A percentile compares a stretch with the other conserved stretches of the same genome.
phyloP scores from a whole-genome alignment of 2,329 filamentous ascomycete species.

The Fusarium sp. region DNA sequence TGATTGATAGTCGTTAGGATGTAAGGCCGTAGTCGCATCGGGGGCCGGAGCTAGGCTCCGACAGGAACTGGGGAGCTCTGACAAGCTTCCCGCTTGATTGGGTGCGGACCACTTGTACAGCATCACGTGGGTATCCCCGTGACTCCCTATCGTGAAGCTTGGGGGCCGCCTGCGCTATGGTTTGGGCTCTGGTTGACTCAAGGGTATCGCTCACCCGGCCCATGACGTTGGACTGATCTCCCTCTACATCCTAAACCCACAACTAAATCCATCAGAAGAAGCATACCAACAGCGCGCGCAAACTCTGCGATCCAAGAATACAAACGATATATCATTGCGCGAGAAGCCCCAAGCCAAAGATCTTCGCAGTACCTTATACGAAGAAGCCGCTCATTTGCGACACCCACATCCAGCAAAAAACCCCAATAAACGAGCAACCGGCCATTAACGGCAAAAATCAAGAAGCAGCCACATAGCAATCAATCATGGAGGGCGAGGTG shows the following conservation, averaged over 20 bases:
- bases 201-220: constrained; percentile 33
- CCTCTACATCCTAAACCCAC: constrained; percentile 30
- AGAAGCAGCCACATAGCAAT: constrained; percentile 21
- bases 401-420: constrained; percentile 26
- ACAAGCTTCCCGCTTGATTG: constrained; percentile 27
- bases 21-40: constrained; percentile 27
- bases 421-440: constrained; percentile 8
- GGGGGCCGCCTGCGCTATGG: constrained; percentile 11
- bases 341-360: not conserved
- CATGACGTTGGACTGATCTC: constrained; percentile 33
- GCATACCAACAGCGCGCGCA: constrained; percentile 7
- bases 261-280: constrained; percentile 21
- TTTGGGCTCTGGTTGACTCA: constrained; percentile 9
- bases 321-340: not conserved
- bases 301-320: not conserved
- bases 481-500: constrained; percentile 41
- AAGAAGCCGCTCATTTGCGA: constrained; percentile 14
- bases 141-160: constrained; percentile 10
- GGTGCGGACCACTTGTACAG: not conserved
- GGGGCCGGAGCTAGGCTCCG: constrained; percentile 30
- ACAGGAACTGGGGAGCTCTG: constrained; percentile 25
- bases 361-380: constrained; percentile 2
- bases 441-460: constrained; percentile 10
- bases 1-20: constrained; percentile 20
- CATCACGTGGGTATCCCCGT: constrained; percentile 22